Percentiles rank a stretch among this genome's conserved stretches.
Conservation (phyloP, 495 filamentous ascomycete species). For the Trichoderma parareesei region DNA sequence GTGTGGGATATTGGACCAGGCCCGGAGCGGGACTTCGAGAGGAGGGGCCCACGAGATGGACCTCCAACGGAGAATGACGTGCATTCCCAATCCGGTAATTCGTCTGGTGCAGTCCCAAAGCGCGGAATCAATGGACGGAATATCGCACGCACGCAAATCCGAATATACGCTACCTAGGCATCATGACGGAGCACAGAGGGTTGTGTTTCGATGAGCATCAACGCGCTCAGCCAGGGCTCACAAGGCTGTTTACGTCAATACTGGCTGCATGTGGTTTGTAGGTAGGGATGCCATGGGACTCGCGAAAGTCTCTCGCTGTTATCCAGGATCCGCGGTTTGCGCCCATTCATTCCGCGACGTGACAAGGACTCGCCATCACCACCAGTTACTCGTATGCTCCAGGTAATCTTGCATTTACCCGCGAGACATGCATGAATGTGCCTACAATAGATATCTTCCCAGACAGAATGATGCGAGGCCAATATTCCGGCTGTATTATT, state of each 20-base stretch:
- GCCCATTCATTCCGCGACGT: background rate
- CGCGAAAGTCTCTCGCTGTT: no score
- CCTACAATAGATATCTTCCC: no score
- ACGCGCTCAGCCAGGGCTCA: background rate
- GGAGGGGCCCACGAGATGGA: background rate
- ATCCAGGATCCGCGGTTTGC: background rate
- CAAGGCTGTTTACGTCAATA: background rate
- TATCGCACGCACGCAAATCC: background rate
- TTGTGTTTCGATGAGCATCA: background rate
- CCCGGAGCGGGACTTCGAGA: background rate
- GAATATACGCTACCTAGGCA: background rate
- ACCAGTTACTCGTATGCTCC: no score
- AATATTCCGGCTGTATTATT: no score
- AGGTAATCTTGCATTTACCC: background rate
- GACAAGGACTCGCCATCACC: no score
- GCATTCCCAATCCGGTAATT: conserved; percentile 6
- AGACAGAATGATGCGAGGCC: no score
- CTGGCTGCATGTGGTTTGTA: background rate
- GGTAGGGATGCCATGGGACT: no score
- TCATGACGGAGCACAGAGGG: background rate
- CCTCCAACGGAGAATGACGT: background rate
- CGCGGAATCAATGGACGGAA: background rate
- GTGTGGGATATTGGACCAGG: background rate
- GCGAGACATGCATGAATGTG: background rate
- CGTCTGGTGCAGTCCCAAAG: background rate